Conservation (phyloP, 345 rosid genomes). For the Isatis tinctoria region DNA sequence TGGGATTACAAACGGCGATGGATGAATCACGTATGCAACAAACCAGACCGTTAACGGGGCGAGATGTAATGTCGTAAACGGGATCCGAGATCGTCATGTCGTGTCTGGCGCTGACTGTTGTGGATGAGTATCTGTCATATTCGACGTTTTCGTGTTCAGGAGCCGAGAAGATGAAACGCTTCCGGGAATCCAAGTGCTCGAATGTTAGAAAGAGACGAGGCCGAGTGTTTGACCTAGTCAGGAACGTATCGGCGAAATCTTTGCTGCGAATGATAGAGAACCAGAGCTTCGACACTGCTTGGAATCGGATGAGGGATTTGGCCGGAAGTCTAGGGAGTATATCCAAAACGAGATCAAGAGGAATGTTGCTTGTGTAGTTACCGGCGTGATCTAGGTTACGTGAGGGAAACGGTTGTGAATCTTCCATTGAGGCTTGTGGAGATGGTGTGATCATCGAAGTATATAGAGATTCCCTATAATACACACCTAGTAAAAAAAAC, state of each 20-base stretch:
- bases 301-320: neutral
- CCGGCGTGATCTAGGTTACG: neutral
- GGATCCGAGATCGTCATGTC: slow-evolving; percentile 7
- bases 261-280: neutral
- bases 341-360: neutral
- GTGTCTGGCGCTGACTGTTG: neutral
- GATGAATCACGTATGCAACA: neutral
- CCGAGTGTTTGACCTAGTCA: neutral
- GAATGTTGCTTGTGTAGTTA: neutral
- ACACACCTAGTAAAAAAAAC: neutral
- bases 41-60: slow-evolving; percentile 3
- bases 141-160: neutral
- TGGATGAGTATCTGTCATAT: neutral
- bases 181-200: neutral
- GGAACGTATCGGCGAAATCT: neutral
- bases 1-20: neutral
- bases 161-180: neutral
- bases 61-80: neutral
- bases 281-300: neutral
- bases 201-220: slow-evolving; percentile 3
- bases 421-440: neutral
- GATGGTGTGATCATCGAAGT: neutral
- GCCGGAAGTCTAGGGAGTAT: neutral
- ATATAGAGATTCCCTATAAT: neutral
- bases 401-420: neutral